Percentiles rank a stretch among this genome's conserved stretches.
These are phyloP conservation scores for Pythium angustatum DNA, from an alignment of 352 stramenopile genomes.

Conservation along the genomic window DNA sequence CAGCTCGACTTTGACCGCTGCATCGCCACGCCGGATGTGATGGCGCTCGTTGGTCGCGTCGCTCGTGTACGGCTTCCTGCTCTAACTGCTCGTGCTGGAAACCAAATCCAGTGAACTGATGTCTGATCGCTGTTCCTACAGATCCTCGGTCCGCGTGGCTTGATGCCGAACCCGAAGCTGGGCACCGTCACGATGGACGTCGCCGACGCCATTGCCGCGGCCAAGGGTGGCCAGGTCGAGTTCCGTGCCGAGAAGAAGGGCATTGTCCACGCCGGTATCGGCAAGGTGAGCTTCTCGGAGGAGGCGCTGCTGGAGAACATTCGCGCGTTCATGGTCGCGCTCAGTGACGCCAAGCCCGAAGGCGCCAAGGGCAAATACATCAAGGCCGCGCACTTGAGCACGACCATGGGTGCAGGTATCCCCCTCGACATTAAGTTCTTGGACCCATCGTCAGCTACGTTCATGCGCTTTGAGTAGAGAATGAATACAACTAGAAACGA, in stretches of 20 bases:
- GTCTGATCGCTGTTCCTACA: slow-evolving; percentile 6
- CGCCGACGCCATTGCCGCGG: slow-evolving; percentile 74
- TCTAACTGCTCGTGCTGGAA: too few relatives aligned
- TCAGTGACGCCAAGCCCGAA: slow-evolving; percentile 90
- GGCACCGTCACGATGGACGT: slow-evolving; percentile 95
- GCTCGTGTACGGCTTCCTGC: slow-evolving; percentile 57
- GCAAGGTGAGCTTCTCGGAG: slow-evolving; percentile 89
- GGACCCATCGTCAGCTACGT: slow-evolving; percentile 78
- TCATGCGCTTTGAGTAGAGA: slow-evolving; percentile 85
- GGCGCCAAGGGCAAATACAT: slow-evolving; percentile 95
- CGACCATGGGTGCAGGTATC: slow-evolving; percentile 81
- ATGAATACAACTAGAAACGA: slow-evolving; percentile 20
- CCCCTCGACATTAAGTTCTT: slow-evolving; percentile 83
- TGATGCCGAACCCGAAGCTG: slow-evolving; percentile 99
- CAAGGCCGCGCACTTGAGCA: slow-evolving; percentile 85
- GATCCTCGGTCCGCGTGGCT: slow-evolving; percentile 93
- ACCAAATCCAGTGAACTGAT: too few relatives aligned
- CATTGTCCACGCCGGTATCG: slow-evolving; percentile 87
- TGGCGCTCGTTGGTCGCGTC: slow-evolving; percentile 92
- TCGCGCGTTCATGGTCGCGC: slow-evolving; percentile 90
- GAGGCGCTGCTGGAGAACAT: slow-evolving; percentile 92
- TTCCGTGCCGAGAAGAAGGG: slow-evolving; percentile 91
- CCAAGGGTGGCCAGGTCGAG: slow-evolving; percentile 83
- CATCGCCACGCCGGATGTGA: slow-evolving; percentile 92
- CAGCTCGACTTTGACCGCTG: slow-evolving; percentile 91